Percentiles rank a stretch among this genome's conserved stretches.
These are phyloP conservation scores for Trypanosoma lewisi DNA, from an alignment of 208 protist species.

Conservation along the genomic window DNA sequence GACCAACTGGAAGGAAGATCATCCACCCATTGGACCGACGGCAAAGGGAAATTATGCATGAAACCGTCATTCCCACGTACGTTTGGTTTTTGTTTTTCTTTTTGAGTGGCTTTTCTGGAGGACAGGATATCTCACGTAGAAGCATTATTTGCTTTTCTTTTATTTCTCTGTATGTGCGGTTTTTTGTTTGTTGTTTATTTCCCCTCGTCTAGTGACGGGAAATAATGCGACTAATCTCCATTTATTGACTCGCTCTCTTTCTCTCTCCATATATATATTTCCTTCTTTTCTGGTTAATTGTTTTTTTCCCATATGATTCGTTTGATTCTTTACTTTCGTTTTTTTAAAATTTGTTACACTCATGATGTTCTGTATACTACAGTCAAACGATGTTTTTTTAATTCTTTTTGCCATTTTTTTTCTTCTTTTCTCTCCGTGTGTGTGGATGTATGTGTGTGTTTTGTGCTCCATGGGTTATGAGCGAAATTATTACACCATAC, in stretches of 20 bases:
- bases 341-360: too few species aligned
- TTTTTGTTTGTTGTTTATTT: background rate
- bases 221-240: background rate
- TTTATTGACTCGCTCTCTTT: background rate
- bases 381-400: background rate
- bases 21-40: constrained; percentile 73
- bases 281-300: background rate
- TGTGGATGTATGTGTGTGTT: background rate
- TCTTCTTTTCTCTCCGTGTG: background rate
- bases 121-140: background rate
- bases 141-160: background rate
- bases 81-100: constrained; percentile 15
- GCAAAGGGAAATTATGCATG: constrained; percentile 86
- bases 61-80: background rate
- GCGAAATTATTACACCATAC: too few species aligned
- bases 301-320: background rate
- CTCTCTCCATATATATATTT: background rate
- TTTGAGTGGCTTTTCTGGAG: background rate
- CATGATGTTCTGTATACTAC: background rate
- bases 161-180: background rate
- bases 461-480: too few species aligned
- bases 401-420: background rate
- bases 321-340: background rate
- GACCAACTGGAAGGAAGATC: constrained; percentile 84
- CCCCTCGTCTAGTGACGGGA: background rate